Evolutionary conservation across 805 yeast species (phyloP).

Genomic region (Starmerella floricola): DNA sequence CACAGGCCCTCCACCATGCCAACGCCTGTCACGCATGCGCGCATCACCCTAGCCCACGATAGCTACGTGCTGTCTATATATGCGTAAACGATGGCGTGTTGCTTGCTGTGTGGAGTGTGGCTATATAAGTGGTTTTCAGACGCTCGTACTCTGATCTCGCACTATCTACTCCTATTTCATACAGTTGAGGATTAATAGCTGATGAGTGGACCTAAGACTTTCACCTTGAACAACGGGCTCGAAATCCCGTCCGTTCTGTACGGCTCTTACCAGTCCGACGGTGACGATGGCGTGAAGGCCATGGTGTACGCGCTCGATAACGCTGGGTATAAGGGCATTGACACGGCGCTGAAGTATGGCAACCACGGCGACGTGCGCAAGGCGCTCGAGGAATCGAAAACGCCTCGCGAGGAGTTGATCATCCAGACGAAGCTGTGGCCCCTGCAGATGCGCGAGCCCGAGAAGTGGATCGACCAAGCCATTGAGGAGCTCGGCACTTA

Average conservation of each 20-base stretch:
- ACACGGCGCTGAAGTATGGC: slow-evolving; percentile 57
- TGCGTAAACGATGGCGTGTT: no score
- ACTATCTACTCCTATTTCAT: no score
- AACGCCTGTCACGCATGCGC: neutral
- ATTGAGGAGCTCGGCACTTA: slow-evolving; percentile 54
- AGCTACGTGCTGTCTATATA: no score
- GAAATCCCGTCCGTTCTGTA: slow-evolving; percentile 56
- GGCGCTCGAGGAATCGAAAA: slow-evolving; percentile 28
- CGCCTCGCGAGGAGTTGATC: slow-evolving; percentile 52
- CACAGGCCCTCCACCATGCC: no score
- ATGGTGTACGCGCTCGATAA: slow-evolving; percentile 43
- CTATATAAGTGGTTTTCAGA: no score
- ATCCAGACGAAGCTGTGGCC: slow-evolving; percentile 54
- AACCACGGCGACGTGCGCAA: slow-evolving; percentile 57
- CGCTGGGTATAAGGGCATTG: slow-evolving; percentile 65
- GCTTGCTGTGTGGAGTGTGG: no score
- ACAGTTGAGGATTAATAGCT: no score
- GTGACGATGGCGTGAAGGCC: slow-evolving; percentile 43
- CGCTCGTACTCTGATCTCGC: no score
- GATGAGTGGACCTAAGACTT: slow-evolving; percentile 7
- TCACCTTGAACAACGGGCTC: slow-evolving; percentile 43
- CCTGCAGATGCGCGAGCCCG: slow-evolving; percentile 34
- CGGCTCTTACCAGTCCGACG: slow-evolving; percentile 60
- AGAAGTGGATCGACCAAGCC: slow-evolving; percentile 44
- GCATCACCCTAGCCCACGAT: neutral